Evolutionary conservation across 768 basidiomycete species (phyloP).

Genomic region (Boletus coccyginus): DNA sequence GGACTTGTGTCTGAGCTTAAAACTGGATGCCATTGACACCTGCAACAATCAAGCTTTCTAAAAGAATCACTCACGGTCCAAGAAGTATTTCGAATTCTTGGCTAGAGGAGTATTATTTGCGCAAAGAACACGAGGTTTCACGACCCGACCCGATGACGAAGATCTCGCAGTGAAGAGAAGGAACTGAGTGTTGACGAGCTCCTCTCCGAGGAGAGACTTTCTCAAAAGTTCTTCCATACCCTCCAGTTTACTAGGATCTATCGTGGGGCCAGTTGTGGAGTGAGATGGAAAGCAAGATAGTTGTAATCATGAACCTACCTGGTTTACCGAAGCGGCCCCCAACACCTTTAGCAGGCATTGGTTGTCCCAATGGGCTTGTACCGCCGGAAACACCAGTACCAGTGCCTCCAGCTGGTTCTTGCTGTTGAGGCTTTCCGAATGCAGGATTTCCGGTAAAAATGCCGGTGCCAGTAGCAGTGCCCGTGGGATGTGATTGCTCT

Average conservation of each 20-base stretch:
- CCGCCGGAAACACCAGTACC: conserved; percentile 25
- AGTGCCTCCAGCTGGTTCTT: conserved; percentile 18
- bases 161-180: conserved; percentile 28
- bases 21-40: conserved; percentile 10
- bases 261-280: not conserved
- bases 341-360: conserved; percentile 28
- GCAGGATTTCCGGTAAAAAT: too few relatives aligned
- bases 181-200: conserved; percentile 30
- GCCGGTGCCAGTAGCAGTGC: too few relatives aligned
- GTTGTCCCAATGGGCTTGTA: conserved; percentile 27
- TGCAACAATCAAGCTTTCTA: not conserved
- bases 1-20: conserved; percentile 7
- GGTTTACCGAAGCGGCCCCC: conserved; percentile 22
- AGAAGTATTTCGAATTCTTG: conserved; percentile 28
- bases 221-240: conserved; percentile 22
- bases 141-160: conserved; percentile 3
- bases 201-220: not conserved
- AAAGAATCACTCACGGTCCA: conserved; percentile 16
- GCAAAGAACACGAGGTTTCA: conserved; percentile 22
- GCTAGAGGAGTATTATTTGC: conserved; percentile 28
- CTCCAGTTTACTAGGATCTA: conserved; percentile 5
- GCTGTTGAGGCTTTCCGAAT: too few relatives aligned
- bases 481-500: too few relatives aligned
- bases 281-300: not conserved
- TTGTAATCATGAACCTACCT: conserved; percentile 8